Conservation (phyloP, 1,284 basidiomycete genomes). For the Baeospora myosura region DNA sequence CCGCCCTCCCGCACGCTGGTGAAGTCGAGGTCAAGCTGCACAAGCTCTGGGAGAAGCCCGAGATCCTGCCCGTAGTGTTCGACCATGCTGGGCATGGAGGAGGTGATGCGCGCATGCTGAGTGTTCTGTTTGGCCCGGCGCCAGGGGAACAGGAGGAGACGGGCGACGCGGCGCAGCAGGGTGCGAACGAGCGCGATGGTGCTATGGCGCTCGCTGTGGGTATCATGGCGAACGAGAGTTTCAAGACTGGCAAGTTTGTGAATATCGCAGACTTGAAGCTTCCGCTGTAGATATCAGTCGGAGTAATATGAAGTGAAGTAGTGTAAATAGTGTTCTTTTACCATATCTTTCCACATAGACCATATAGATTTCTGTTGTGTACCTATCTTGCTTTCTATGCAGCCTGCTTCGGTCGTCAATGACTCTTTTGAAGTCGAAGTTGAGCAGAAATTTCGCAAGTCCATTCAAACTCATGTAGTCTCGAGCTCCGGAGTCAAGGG, state of each 20-base stretch:
- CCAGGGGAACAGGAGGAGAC: conserved; percentile 30
- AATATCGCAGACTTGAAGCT: conserved; percentile 16
- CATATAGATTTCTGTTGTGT: too few species aligned
- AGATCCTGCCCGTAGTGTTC: conserved; percentile 33
- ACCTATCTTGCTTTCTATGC: too few species aligned
- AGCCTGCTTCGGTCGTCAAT: too few species aligned
- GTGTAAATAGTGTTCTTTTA: too few species aligned
- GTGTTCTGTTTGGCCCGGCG: conserved; percentile 40
- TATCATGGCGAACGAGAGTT: conserved; percentile 45
- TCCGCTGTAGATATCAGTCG: too few species aligned
- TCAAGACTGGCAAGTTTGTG: conserved; percentile 39
- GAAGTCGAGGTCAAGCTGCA: conserved; percentile 39
- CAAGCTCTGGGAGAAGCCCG: conserved; percentile 36
- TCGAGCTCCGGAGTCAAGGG: too few species aligned
- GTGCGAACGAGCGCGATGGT: conserved; percentile 43
- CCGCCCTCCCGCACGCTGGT: conserved; percentile 39
- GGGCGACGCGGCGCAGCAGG: conserved; percentile 38
- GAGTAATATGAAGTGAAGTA: too few species aligned
- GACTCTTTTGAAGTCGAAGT: too few species aligned
- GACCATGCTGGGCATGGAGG: conserved; percentile 45
- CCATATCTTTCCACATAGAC: too few species aligned
- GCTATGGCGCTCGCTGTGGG: conserved; percentile 46
- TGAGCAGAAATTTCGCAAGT: too few species aligned
- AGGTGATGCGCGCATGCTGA: conserved; percentile 45
- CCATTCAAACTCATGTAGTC: too few species aligned